Percentiles rank a stretch among this genome's conserved stretches.
These are phyloP conservation scores for Mortierella sp. DNA, from an alignment of 371 early-diverging fungal species.

Conservation along the genomic window DNA sequence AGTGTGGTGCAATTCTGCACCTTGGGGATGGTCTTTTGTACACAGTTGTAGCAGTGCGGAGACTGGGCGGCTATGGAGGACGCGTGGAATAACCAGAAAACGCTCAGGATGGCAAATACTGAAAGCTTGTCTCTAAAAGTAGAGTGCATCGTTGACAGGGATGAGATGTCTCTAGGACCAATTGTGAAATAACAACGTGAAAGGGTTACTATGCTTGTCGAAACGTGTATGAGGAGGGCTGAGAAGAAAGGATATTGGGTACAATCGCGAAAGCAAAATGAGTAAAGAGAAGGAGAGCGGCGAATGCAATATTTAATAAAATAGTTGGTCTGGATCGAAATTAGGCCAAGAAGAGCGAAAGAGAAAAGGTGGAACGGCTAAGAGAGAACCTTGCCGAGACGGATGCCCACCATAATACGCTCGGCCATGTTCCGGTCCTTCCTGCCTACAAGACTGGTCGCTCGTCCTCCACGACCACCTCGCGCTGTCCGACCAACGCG, in stretches of 20 bases:
- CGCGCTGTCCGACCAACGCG: conserved; percentile 97
- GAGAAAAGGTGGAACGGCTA: not conserved
- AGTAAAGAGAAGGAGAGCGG: not conserved
- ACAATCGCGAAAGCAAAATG: not conserved
- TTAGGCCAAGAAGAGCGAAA: not conserved
- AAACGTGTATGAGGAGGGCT: not conserved
- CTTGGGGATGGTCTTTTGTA: conserved; percentile 13
- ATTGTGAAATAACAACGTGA: not conserved
- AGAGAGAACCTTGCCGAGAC: conserved; percentile 69
- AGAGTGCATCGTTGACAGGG: not conserved
- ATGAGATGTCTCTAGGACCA: not conserved
- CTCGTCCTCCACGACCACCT: conserved; percentile 88
- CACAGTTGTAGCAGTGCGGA: conserved; percentile 16
- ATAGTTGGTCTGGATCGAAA: not conserved
- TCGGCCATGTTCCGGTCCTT: conserved; percentile 86
- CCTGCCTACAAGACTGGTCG: conserved; percentile 84
- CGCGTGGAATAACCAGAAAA: not conserved
- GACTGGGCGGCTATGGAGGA: conserved; percentile 18
- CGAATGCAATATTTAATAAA: not conserved
- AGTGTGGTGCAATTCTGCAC: conserved; percentile 14
- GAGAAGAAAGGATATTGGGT: not conserved
- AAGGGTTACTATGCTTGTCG: not conserved
- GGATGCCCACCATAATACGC: conserved; percentile 79
- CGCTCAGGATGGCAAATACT: not conserved
- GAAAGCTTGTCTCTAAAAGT: not conserved